Evolutionary conservation across 2,329 filamentous ascomycete genomes (phyloP), one percentile per base, ranked within the genome.

Genomic region (Monosporascus sp.): DNA sequence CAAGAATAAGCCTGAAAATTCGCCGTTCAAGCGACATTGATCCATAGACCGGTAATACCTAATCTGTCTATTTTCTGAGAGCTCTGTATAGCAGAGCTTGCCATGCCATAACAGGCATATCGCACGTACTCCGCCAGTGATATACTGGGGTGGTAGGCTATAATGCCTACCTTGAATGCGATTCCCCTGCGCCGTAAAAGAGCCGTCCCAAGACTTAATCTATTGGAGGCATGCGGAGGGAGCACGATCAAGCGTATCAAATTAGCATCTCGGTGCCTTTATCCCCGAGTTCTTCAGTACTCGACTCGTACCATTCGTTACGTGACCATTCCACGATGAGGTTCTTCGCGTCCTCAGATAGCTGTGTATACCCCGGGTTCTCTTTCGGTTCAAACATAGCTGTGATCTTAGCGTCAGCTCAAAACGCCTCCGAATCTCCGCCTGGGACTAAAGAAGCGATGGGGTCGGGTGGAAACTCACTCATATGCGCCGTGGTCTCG

Each of bases 401-500:
- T 85, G 52, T 22, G 11, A 27, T 19, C 31, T 16, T 51, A 27
- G 24, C 46, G 50, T 57, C 43, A 49, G 40, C 31, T 27, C 43
- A 3, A 22, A 80, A 63, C 91, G 93, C 1, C 82, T 87, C 1
- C 88, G 86, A 62, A 94, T 93, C 45, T 85, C 78, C 55, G 77
- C 78, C 1, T 83, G 77, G 50, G 85, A 84, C 61, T 94, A 94
- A 88, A 52, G 73, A 82, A 85, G 51, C 22, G 1, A 48, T 16
- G 11, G 11, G 22, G 11, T 8, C 19, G 14, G 22, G 24, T 6
- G 22, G 31, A 76, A 76, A 76, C 80, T 70, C 77, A 78, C 81
- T 76, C 76, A 86, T 89, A 70, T 97, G 94, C 27, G 93, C 93
- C 58, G 75, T 74, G 1, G 86, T 85, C 74, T 97, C 94, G 62